phyloP scores from a whole-genome alignment of 345 rosid genomes.

The Garcia nutans region DNA sequence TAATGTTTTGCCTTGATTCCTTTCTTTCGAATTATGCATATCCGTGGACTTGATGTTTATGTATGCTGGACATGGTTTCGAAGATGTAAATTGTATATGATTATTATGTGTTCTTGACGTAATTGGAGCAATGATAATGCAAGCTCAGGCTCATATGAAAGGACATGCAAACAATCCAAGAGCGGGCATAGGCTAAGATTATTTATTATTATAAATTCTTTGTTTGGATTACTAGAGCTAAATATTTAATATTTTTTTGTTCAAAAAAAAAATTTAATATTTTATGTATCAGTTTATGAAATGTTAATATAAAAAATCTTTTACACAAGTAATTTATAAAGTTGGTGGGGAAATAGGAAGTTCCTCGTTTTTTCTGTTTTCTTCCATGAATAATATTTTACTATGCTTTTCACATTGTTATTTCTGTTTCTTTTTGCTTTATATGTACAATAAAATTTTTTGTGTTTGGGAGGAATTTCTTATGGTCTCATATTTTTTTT shows the following conservation, averaged over 20 bases:
- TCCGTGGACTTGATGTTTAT: constrained; percentile 4
- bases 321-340: no score
- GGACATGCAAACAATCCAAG: neutral
- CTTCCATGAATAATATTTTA: no score
- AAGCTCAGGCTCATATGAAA: neutral
- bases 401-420: no score
- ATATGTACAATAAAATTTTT: no score
- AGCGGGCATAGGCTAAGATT: neutral
- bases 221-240: neutral
- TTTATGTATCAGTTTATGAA: neutral
- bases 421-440: no score
- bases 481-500: no score
- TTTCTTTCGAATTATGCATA: neutral
- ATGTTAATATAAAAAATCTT: neutral
- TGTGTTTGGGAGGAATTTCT: no score
- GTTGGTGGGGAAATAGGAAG: neutral
- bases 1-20: constrained; percentile 19
- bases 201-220: neutral
- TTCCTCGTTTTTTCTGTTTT: neutral
- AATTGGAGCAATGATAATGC: neutral
- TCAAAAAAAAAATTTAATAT: no score
- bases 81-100: constrained; percentile 22
- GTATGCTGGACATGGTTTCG: neutral
- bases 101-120: constrained; percentile 2
- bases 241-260: neutral